Evolutionary conservation across 1,284 basidiomycete species (phyloP), one percentile per base, ranked within the genome.

Genomic region (Ustilago bromivora): DNA sequence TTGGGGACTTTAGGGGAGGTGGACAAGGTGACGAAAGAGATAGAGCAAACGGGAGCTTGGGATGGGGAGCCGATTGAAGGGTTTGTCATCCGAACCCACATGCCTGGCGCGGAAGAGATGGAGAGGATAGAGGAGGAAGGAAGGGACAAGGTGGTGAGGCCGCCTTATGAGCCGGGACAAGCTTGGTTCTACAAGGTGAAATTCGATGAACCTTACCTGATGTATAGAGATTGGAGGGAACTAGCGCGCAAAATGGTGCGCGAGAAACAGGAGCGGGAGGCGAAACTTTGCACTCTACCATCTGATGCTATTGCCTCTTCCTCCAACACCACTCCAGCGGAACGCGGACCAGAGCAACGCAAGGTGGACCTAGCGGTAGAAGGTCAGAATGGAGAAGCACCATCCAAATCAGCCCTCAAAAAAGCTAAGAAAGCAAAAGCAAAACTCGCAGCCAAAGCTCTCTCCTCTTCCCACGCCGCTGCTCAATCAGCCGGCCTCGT

Each of bases 111-210:
- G 17, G 61, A 53, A 23, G 82, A 87, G 23, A 87, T 89, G 6
- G 88, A 72, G 87, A 8, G 81, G 82, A 7, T 53, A 5, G 40
- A 34, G 12, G 19, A 67, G 34, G 10, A 5, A 3, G 40, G 23
- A 10, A 19, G 64, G 34, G 10, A 5, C 0, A 55, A 51, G 1
- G 63, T 65, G 43, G 70, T 81, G n/a, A 40, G 66, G 12, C 84
- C 84, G 3, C 84, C 84, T 0, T 86, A 86, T 57, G 32, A n/a
- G 1, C 65, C 91, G 0, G 93, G 93, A 15, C 91, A 93, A 7
- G 92, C 94, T 0, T 97, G 98, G 89, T 98, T 99, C 89, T 99
- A 98, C 91, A 99, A 99, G 87, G 90, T 99, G 88, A 99, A 99
- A 87, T 99, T 98, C 86, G 95, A 98, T 87, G 95, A 99, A 85